Conservation (phyloP, 2,329 filamentous ascomycete genomes). For the Elsinoe arachidis region DNA sequence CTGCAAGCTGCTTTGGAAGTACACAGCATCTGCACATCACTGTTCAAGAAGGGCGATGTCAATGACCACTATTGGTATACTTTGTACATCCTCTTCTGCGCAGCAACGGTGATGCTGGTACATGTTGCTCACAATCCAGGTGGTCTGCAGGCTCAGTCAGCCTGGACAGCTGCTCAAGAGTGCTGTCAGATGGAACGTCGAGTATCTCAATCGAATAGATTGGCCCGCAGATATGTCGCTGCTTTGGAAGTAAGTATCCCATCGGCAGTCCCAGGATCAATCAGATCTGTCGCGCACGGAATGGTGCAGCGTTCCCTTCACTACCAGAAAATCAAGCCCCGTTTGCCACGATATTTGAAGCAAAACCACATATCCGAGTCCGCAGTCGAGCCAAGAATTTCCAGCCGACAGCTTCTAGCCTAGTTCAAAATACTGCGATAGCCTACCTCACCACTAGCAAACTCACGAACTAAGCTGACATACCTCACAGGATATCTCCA, state of each 20-base stretch:
- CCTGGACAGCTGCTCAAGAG: not conserved
- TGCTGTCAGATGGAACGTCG: conserved; percentile 3
- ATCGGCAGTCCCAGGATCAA: too few relatives aligned
- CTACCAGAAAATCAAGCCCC: too few relatives aligned
- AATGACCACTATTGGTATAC: conserved; percentile 9
- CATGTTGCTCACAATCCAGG: conserved; percentile 6
- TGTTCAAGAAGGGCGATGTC: conserved; percentile 5
- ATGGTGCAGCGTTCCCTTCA: not conserved
- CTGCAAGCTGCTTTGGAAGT: conserved; percentile 4
- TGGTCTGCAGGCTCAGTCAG: not conserved
- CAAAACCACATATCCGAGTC: too few relatives aligned
- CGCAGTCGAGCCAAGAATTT: too few relatives aligned
- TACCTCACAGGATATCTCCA: not conserved
- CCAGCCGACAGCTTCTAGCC: too few relatives aligned
- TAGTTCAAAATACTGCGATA: too few relatives aligned
- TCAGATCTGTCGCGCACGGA: too few relatives aligned
- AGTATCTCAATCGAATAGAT: not conserved
- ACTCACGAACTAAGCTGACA: not conserved
- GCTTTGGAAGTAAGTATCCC: not conserved
- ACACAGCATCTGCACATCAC: not conserved
- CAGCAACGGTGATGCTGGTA: conserved; percentile 3
- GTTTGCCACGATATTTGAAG: too few relatives aligned
- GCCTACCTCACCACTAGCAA: too few relatives aligned
- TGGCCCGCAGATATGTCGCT: conserved; percentile 1
- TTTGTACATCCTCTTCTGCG: conserved; percentile 1